These are phyloP conservation scores for Dactylellina leptospora DNA, from an alignment of 2,329 filamentous ascomycete species.

Conservation along the genomic window DNA sequence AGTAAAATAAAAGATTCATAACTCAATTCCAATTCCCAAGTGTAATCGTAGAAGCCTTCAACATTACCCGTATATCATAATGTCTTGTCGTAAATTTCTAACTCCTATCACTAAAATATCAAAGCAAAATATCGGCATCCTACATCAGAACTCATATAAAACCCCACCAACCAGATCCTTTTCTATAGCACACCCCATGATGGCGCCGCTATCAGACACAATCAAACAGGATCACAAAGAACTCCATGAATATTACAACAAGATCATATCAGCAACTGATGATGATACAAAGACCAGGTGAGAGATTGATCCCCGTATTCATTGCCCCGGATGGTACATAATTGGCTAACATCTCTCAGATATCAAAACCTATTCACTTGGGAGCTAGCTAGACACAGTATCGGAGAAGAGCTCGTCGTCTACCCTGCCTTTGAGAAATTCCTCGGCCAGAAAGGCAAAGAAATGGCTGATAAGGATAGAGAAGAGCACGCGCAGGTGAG, in stretches of 20 bases:
- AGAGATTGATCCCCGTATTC: background rate
- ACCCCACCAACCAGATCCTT: background rate
- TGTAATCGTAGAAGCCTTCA: too few relatives aligned
- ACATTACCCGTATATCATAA: too few relatives aligned
- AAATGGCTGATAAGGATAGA: constrained; percentile 64
- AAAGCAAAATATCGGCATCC: too few relatives aligned
- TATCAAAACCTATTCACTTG: constrained; percentile 65
- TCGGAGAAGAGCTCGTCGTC: constrained; percentile 65
- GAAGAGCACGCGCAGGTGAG: constrained; percentile 44
- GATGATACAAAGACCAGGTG: constrained; percentile 54
- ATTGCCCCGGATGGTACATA: too few relatives aligned
- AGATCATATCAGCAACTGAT: constrained; percentile 60
- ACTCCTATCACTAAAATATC: too few relatives aligned
- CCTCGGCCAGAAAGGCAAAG: constrained; percentile 61
- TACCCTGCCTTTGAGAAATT: constrained; percentile 67
- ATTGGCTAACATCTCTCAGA: too few relatives aligned
- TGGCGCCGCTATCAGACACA: constrained; percentile 58
- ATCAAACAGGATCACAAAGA: constrained; percentile 61
- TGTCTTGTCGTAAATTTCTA: too few relatives aligned
- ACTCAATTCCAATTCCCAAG: too few relatives aligned
- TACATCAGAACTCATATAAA: too few relatives aligned
- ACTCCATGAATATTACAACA: constrained; percentile 61
- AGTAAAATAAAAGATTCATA: too few relatives aligned
- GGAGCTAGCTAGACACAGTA: constrained; percentile 64
- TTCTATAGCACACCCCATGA: background rate